Evolutionary conservation across 2,329 filamentous ascomycete genomes (phyloP).

Genomic region (Alternaria angustiovoidea): DNA sequence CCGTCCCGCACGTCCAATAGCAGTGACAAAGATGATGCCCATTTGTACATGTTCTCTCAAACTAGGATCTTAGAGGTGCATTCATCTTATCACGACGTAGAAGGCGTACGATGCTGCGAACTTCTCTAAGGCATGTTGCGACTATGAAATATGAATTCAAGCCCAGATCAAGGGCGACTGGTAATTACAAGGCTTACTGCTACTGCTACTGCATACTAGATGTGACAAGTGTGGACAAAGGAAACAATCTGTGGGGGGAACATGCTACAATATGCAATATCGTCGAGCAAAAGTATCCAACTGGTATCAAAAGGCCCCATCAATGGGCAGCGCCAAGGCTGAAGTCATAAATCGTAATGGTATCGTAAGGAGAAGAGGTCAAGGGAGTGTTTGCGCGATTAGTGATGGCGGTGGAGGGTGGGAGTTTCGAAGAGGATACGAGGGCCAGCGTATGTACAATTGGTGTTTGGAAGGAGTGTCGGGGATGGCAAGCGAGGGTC

Average conservation of each 20-base stretch:
- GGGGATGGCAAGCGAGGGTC: neutral
- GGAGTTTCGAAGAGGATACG: constrained; percentile 4
- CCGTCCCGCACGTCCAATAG: neutral
- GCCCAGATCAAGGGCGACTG: constrained; percentile 9
- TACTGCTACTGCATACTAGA: constrained; percentile 3
- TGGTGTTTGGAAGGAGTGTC: neutral
- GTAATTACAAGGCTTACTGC: constrained; percentile 14
- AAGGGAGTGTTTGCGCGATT: constrained; percentile 8
- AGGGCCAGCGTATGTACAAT: constrained; percentile 17
- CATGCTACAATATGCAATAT: constrained; percentile 12
- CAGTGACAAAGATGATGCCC: no score
- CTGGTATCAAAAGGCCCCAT: constrained; percentile 9
- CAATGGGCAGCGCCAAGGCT: neutral
- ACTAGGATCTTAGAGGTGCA: no score
- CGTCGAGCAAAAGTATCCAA: constrained; percentile 10
- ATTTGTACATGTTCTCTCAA: no score
- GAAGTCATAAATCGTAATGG: constrained; percentile 15
- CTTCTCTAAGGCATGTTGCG: neutral
- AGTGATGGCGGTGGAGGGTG: constrained; percentile 3
- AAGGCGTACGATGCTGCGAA: no score
- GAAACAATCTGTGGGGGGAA: constrained; percentile 5
- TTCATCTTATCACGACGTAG: no score
- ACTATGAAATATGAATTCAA: constrained; percentile 9
- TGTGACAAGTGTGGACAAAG: constrained; percentile 7
- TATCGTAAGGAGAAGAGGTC: constrained; percentile 9